Base-by-base conservation (phyloP, 805 yeast genomes). In the Candida sanyiensis region DNA sequence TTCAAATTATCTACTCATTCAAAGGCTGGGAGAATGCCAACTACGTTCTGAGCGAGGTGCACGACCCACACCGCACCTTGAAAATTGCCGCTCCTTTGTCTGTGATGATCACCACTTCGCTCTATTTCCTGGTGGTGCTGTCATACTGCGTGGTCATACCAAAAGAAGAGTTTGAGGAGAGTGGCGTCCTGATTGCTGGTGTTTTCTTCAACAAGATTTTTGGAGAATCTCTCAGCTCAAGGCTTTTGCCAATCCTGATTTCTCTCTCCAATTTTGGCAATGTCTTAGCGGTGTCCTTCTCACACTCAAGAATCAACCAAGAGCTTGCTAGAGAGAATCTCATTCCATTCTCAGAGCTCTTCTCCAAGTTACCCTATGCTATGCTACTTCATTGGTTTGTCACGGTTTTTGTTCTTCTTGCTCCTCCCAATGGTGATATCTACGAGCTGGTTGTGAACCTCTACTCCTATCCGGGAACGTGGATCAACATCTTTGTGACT, bases 11-110 rank as follows among this genome's bases (percentile, higher is more conserved):
- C 11, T 78, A 77, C 50, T 75, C 83, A 1, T 78, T 76, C 57
- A 72, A 77, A 43, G 85, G 85, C 5, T 78, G 84, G 83, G 84
- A 79, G 46, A 78, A 78, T 47, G 80, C 79, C 30, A 79, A 79
- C 51, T 72, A 75, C 46, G 85, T 78, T 1, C 58, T 78, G 37
- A 69, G 71, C 43, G 84, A 78, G 48, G 69, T 78, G 30, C 63
- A 65, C 13, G 66, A 77, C 46, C 85, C 85, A 0, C 66, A 67
- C 30, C 65, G 68, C 23, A 77, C 80, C 0, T 63, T 77, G 38
- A 69, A 72, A n/a, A 59, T 73, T 4, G 79, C 82, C 1, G 84
- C 83, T 2, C 78, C 83, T 0, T 50, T 71, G 15, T 78, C 83
- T 4, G 75, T 78, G 10, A 48, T 67, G 1, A 48, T 70, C 12